These are phyloP conservation scores for Psilocybe cubensis DNA, from an alignment of 768 basidiomycete genomes.

Conservation along the genomic window DNA sequence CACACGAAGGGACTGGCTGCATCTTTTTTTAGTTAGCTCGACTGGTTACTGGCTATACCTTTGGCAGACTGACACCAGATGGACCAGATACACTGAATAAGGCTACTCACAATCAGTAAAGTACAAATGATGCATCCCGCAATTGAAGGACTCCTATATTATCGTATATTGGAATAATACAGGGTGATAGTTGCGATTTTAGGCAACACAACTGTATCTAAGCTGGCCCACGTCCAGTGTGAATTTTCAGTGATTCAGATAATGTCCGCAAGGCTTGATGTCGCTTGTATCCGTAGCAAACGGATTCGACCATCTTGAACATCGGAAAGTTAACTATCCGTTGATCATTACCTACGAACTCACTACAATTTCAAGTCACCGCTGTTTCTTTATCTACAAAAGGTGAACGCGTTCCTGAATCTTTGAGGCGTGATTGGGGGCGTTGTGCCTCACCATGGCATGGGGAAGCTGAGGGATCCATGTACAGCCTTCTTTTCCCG, in stretches of 20 bases:
- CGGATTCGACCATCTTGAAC: neutral
- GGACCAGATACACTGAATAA: neutral
- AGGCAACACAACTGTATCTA: too few species aligned
- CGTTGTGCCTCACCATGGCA: neutral
- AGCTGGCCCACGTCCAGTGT: neutral
- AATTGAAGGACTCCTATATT: too few species aligned
- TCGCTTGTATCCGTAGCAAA: neutral
- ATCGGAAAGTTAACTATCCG: slow-evolving; percentile 1
- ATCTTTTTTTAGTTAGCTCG: neutral
- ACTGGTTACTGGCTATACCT: too few species aligned
- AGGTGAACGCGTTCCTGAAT: neutral
- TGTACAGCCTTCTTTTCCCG: neutral
- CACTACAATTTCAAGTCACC: neutral
- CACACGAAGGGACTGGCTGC: too few species aligned
- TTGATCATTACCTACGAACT: neutral
- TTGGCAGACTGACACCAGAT: too few species aligned
- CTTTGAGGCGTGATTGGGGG: neutral
- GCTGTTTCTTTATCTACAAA: neutral
- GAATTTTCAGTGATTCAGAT: neutral
- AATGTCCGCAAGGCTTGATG: neutral
- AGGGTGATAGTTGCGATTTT: too few species aligned
- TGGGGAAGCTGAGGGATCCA: too few species aligned
- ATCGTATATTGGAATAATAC: too few species aligned
- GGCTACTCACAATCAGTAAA: neutral
- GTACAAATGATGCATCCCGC: too few species aligned